Conservation (phyloP, 257 asterid genomes). For the Paraleonurus japonicus region DNA sequence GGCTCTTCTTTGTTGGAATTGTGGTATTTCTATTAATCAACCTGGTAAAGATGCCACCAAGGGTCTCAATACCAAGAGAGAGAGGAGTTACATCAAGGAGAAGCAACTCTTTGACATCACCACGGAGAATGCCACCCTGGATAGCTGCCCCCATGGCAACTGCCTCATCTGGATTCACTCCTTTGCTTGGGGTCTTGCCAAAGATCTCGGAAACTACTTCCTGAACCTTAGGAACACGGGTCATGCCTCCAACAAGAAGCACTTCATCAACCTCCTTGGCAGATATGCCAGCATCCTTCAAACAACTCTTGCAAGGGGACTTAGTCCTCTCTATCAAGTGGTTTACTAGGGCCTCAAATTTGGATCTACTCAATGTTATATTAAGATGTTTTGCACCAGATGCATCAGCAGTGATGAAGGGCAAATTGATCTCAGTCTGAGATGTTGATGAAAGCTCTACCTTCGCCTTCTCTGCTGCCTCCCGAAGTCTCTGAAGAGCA, state of each 20-base stretch:
- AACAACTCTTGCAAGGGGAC: conserved; percentile 67
- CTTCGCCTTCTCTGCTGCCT: conserved; percentile 85
- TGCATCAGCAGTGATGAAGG: conserved; percentile 71
- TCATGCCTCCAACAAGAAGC: conserved; percentile 81
- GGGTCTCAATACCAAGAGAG: conserved; percentile 73
- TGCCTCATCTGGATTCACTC: conserved; percentile 80
- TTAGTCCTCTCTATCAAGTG: conserved; percentile 65
- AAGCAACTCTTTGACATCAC: conserved; percentile 70
- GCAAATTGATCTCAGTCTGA: conserved; percentile 70
- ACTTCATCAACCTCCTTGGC: conserved; percentile 70
- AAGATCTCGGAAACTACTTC: conserved; percentile 68
- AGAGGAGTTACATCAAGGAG: conserved; percentile 77
- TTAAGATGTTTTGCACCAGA: conserved; percentile 69
- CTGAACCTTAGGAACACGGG: conserved; percentile 76
- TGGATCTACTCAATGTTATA: conserved; percentile 64
- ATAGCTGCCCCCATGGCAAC: conserved; percentile 89
- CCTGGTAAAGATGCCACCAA: conserved; percentile 69
- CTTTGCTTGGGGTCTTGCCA: conserved; percentile 75
- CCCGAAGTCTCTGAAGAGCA: conserved; percentile 76
- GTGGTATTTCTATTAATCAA: conserved; percentile 77
- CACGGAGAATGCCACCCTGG: conserved; percentile 72
- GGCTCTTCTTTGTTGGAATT: conserved; percentile 73
- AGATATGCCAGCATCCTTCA: conserved; percentile 72
- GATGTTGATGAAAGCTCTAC: conserved; percentile 72
- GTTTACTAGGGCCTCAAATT: conserved; percentile 65